These are phyloP conservation scores for Arabidopsis suecica DNA, from an alignment of 345 rosid species.

Conservation along the genomic window DNA sequence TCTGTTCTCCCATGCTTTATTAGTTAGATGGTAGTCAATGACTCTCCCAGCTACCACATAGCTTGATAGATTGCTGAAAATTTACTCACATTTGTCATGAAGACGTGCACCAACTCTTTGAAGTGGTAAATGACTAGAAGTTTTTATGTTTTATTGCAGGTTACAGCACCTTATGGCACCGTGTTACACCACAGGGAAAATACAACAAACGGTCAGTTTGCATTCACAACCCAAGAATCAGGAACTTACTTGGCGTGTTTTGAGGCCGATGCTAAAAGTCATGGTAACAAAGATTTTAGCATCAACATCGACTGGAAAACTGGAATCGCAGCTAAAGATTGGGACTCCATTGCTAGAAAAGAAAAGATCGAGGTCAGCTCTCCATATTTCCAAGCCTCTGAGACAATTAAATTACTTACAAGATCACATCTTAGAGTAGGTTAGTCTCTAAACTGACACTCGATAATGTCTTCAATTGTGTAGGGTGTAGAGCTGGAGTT, in stretches of 20 bases:
- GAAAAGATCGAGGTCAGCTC: conserved; percentile 82
- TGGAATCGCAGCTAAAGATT: conserved; percentile 86
- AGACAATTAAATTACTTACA: neutral
- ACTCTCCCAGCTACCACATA: neutral
- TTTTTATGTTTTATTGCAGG: conserved; percentile 46
- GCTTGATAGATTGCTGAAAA: neutral
- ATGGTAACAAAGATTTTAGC: conserved; percentile 53
- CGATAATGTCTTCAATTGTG: neutral
- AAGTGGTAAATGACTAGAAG: neutral
- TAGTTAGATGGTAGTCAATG: neutral
- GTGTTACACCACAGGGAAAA: conserved; percentile 63
- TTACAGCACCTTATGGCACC: conserved; percentile 78
- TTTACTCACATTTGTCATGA: neutral
- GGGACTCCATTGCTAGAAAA: conserved; percentile 89
- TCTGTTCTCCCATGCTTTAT: neutral
- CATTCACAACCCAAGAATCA: conserved; percentile 78
- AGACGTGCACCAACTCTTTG: neutral
- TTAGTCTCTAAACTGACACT: neutral
- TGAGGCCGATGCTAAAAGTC: conserved; percentile 53
- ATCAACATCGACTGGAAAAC: conserved; percentile 86
- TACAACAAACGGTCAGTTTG: conserved; percentile 78
- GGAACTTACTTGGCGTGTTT: conserved; percentile 81
- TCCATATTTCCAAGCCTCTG: neutral
- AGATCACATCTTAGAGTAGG: neutral
- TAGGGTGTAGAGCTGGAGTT: conserved; percentile 96